Conservation (phyloP, 768 basidiomycete species). For the Leccinum boreale region DNA sequence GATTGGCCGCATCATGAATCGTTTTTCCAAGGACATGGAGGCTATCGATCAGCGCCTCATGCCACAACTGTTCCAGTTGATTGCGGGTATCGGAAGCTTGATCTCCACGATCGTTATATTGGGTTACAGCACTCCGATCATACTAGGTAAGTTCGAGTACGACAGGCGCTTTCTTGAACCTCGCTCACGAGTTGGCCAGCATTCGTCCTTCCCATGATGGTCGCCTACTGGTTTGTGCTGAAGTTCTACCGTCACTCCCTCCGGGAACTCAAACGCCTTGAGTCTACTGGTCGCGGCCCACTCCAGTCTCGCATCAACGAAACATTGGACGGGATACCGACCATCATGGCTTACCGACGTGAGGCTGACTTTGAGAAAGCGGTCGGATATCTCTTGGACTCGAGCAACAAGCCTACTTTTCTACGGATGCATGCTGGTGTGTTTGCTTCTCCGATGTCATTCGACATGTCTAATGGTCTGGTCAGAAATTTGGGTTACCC, state of each 20-base stretch:
- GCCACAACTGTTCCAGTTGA: conserved; percentile 28
- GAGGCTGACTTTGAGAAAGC: conserved; percentile 24
- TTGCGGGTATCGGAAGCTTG: conserved; percentile 23
- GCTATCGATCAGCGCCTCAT: conserved; percentile 38
- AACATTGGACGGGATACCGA: conserved; percentile 44
- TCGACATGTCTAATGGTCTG: background rate
- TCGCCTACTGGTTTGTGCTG: conserved; percentile 42
- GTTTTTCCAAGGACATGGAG: conserved; percentile 43
- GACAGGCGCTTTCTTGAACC: conserved; percentile 2
- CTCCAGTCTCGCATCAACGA: conserved; percentile 53
- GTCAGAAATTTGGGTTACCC: conserved; percentile 31
- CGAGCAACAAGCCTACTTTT: conserved; percentile 29
- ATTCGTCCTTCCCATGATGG: conserved; percentile 20
- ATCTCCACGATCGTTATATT: conserved; percentile 24
- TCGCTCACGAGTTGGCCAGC: conserved; percentile 21
- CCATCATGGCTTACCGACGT: conserved; percentile 46
- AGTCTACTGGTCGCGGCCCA: conserved; percentile 43
- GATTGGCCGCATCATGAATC: conserved; percentile 45
- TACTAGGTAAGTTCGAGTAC: conserved; percentile 35
- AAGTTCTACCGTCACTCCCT: conserved; percentile 46
- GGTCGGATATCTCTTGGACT: conserved; percentile 21
- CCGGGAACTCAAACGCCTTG: conserved; percentile 45
- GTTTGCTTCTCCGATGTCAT: background rate
- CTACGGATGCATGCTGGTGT: conserved; percentile 24
- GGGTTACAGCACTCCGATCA: conserved; percentile 25